These are phyloP conservation scores for Tephrocybe sp. DNA, from an alignment of 768 basidiomycete genomes.

Conservation along the genomic window DNA sequence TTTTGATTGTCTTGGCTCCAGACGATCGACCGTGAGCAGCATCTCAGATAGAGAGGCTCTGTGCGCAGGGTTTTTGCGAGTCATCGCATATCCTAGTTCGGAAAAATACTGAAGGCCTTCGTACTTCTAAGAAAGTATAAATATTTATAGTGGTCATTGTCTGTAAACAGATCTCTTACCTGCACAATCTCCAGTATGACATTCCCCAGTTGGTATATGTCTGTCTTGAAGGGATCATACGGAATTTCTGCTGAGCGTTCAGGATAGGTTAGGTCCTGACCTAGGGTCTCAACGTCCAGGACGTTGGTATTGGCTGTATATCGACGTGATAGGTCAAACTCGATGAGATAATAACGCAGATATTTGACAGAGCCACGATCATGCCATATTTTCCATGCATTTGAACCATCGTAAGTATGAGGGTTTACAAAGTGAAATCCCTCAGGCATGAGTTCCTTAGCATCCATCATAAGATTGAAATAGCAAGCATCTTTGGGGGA, in stretches of 20 bases:
- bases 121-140: too few relatives aligned
- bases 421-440: slow-evolving; percentile 22
- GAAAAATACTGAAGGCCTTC: too few relatives aligned
- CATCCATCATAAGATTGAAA: slow-evolving; percentile 38
- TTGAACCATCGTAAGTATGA: slow-evolving; percentile 16
- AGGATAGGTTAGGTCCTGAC: slow-evolving; percentile 43
- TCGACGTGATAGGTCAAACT: slow-evolving; percentile 34
- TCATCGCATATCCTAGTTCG: too few relatives aligned
- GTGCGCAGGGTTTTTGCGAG: too few relatives aligned
- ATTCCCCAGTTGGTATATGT: slow-evolving; percentile 46
- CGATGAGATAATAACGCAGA: slow-evolving; percentile 36
- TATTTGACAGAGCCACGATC: slow-evolving; percentile 27
- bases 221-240: slow-evolving; percentile 40
- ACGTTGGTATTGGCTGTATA: slow-evolving; percentile 21
- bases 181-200: slow-evolving; percentile 1
- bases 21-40: too few relatives aligned
- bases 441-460: slow-evolving; percentile 21
- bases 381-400: slow-evolving; percentile 14
- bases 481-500: slow-evolving; percentile 9
- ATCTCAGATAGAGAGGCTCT: too few relatives aligned
- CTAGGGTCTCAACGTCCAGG: slow-evolving; percentile 27
- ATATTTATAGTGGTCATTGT: too few relatives aligned
- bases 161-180: background rate
- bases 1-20: too few relatives aligned
- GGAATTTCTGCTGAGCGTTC: slow-evolving; percentile 24